Evolutionary conservation across 2,329 filamentous ascomycete species (phyloP).

Genomic region (Diaporthe amygdali): DNA sequence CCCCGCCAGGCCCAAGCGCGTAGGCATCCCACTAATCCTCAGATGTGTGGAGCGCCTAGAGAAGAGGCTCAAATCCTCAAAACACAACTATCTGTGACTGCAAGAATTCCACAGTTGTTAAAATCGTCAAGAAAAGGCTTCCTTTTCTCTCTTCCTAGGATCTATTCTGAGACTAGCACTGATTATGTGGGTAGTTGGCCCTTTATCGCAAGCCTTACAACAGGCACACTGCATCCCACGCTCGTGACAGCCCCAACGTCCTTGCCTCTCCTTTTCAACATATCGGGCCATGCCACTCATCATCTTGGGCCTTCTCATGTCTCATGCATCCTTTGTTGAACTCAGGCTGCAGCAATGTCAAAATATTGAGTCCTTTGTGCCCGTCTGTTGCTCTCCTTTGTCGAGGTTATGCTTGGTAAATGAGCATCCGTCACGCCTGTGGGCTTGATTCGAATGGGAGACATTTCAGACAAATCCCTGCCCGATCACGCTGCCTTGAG

Average conservation of each 20-base stretch:
- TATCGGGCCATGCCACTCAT: background rate
- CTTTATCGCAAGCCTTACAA: no score
- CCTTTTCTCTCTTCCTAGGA: no score
- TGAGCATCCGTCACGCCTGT: no score
- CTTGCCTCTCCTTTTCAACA: background rate
- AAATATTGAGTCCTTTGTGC: background rate
- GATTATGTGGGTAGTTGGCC: background rate
- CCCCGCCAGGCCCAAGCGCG: background rate
- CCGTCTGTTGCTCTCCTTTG: background rate
- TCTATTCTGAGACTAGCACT: background rate
- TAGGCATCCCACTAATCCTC: background rate
- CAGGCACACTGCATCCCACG: no score
- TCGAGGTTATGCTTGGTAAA: no score
- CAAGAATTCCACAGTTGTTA: background rate
- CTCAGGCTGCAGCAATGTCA: background rate
- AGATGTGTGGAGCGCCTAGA: background rate
- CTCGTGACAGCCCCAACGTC: background rate
- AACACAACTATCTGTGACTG: background rate
- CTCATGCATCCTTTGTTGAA: background rate
- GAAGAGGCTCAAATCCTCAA: slow-evolving; percentile 3
- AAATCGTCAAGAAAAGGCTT: no score
- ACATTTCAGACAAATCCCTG: no score
- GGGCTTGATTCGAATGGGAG: no score
- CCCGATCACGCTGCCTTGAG: no score
- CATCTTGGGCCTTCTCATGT: background rate